phyloP scores from a whole-genome alignment of 2,329 filamentous ascomycete species.

The Diaporthe sp. region DNA sequence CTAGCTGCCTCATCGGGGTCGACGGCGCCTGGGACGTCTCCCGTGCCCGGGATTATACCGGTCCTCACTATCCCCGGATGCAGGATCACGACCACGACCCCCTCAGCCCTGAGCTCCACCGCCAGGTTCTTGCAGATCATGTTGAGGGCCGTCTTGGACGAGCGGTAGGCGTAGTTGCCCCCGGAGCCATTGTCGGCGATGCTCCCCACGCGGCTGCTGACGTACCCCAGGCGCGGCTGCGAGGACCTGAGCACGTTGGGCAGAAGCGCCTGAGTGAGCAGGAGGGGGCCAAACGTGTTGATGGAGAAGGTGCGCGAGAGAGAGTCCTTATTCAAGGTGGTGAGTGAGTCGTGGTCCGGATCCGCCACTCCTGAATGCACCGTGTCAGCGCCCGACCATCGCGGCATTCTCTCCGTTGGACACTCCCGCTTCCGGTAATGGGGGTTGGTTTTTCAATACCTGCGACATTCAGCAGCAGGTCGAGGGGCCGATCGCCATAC shows the following conservation, averaged over 20 bases:
- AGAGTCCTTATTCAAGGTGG: conserved; percentile 49
- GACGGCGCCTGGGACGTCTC: conserved; percentile 53
- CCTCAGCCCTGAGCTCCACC: conserved; percentile 55
- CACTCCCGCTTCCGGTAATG: background rate
- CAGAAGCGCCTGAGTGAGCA: conserved; percentile 59
- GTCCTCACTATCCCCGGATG: conserved; percentile 59
- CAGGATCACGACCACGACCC: conserved; percentile 56
- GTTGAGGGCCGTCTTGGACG: conserved; percentile 60
- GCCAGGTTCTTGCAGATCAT: conserved; percentile 58
- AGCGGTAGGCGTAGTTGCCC: conserved; percentile 58
- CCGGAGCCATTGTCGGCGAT: conserved; percentile 58
- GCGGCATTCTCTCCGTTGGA: background rate
- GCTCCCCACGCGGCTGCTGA: conserved; percentile 57
- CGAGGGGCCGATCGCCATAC: conserved; percentile 36
- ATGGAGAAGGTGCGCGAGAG: conserved; percentile 55
- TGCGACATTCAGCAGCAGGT: conserved; percentile 41
- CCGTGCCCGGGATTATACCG: conserved; percentile 46
- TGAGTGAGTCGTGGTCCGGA: conserved; percentile 36
- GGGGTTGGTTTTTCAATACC: background rate
- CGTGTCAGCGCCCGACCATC: background rate
- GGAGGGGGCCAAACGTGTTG: conserved; percentile 59
- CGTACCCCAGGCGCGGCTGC: conserved; percentile 54
- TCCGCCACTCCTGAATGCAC: conserved; percentile 49
- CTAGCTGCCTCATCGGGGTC: conserved; percentile 58
- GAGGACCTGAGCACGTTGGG: conserved; percentile 53